Evolutionary conservation across 768 basidiomycete genomes (phyloP).

Genomic region (Xerocomellus dryophilus): DNA sequence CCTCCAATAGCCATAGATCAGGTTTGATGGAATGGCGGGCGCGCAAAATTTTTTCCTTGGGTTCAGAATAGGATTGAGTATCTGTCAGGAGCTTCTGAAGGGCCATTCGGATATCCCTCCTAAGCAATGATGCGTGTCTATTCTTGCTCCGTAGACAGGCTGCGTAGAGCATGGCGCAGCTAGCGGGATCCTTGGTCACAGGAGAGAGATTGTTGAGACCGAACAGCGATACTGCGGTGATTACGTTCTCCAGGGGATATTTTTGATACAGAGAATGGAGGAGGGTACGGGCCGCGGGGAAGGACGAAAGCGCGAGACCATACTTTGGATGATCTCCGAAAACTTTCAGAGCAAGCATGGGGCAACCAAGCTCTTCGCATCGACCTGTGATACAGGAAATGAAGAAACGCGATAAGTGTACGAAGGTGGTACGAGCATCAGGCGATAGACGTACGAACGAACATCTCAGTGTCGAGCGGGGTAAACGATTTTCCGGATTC

Average conservation of each 20-base stretch:
- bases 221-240: conserved; percentile 53
- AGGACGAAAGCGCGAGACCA: conserved; percentile 46
- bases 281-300: conserved; percentile 52
- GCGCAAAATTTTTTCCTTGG: conserved; percentile 17
- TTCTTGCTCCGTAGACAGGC: conserved; percentile 51
- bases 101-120: conserved; percentile 40
- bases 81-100: conserved; percentile 35
- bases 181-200: conserved; percentile 52
- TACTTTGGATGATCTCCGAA: conserved; percentile 64
- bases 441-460: conserved; percentile 49
- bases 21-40: conserved; percentile 33
- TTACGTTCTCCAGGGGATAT: conserved; percentile 45
- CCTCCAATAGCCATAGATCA: conserved; percentile 37
- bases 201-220: conserved; percentile 52
- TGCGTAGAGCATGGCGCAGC: conserved; percentile 53
- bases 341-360: conserved; percentile 54
- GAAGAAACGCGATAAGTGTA: neutral
- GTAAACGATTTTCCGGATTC: conserved; percentile 42
- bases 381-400: conserved; percentile 43
- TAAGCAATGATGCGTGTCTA: conserved; percentile 39
- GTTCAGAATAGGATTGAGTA: conserved; percentile 17
- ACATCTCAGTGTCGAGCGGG: conserved; percentile 41
- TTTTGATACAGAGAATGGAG: conserved; percentile 52
- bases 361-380: conserved; percentile 55
- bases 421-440: neutral